A percentile compares a stretch with the other conserved stretches of the same genome.
phyloP scores from a whole-genome alignment of 208 protist species.

The Crithidia expoeki region DNA sequence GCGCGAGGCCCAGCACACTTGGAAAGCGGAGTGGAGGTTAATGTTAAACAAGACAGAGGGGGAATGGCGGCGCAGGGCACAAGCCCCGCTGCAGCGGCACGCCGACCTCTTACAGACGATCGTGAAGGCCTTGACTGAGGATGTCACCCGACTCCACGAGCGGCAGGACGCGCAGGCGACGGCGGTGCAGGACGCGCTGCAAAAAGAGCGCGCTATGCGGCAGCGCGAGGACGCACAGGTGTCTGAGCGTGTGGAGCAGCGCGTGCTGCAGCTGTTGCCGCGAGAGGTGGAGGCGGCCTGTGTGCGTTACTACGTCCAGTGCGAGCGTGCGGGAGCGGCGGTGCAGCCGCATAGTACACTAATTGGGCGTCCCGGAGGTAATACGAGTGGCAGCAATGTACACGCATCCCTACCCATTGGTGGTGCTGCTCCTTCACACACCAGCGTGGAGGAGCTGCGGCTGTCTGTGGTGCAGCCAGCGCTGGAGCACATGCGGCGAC shows the following conservation, averaged over 20 bases:
- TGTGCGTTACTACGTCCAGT: conserved; percentile 29
- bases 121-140: conserved; percentile 32
- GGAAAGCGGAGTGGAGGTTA: conserved; percentile 21
- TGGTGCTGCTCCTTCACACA: background rate
- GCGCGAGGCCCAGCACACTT: conserved; percentile 22
- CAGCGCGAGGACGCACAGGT: conserved; percentile 21
- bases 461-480: conserved; percentile 60
- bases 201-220: conserved; percentile 27
- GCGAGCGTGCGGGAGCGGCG: conserved; percentile 24
- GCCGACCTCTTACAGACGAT: conserved; percentile 36
- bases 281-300: conserved; percentile 35
- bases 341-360: too few relatives aligned
- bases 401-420: too few relatives aligned
- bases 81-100: conserved; percentile 29
- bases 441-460: conserved; percentile 32
- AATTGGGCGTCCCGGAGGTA: background rate
- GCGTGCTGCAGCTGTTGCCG: conserved; percentile 24
- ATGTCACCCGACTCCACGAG: conserved; percentile 28
- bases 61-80: conserved; percentile 9
- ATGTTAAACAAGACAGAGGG: conserved; percentile 18
- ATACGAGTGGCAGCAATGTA: background rate
- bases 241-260: conserved; percentile 22
- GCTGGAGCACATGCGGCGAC: conserved; percentile 70
- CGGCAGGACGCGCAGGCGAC: conserved; percentile 19
- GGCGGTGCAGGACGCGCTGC: conserved; percentile 3